Conservation (phyloP, 2,329 filamentous ascomycete genomes). For the Curvularia hawaiiensis region DNA sequence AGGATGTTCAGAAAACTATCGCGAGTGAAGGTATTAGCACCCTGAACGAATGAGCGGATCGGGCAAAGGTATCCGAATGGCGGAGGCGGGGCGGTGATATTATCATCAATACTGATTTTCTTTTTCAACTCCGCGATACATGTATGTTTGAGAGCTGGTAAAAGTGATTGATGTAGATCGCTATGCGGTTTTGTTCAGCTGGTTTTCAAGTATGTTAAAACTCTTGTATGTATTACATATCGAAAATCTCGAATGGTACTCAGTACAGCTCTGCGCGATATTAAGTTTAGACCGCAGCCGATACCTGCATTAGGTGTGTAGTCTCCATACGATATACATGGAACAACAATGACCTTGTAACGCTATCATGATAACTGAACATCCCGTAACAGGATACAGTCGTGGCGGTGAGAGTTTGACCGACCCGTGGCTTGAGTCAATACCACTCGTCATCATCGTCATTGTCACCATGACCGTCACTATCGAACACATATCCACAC, state of each 20-base stretch:
- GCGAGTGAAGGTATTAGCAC: neutral
- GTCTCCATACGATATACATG: neutral
- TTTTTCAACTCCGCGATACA: neutral
- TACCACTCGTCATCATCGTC: neutral
- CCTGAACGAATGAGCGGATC: neutral
- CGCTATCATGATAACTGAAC: neutral
- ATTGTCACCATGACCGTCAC: too few relatives aligned
- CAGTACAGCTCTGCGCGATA: too few relatives aligned
- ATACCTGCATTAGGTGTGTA: neutral
- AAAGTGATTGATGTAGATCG: too few relatives aligned
- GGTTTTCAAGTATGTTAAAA: too few relatives aligned
- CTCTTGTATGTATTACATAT: too few relatives aligned
- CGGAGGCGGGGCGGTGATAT: neutral
- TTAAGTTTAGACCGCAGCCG: too few relatives aligned
- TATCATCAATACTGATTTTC: neutral
- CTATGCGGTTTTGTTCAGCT: too few relatives aligned
- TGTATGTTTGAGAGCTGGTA: too few relatives aligned
- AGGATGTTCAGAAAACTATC: slow-evolving; percentile 9
- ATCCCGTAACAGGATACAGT: neutral
- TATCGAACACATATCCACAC: neutral
- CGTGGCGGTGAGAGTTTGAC: neutral
- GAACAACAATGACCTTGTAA: neutral
- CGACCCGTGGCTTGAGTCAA: neutral
- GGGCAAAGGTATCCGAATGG: neutral
- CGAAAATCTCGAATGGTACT: too few relatives aligned